A percentile compares a stretch with the other conserved stretches of the same genome.
Conservation (phyloP, 164 flowering plant species). For the Warburgia ugandensis region DNA sequence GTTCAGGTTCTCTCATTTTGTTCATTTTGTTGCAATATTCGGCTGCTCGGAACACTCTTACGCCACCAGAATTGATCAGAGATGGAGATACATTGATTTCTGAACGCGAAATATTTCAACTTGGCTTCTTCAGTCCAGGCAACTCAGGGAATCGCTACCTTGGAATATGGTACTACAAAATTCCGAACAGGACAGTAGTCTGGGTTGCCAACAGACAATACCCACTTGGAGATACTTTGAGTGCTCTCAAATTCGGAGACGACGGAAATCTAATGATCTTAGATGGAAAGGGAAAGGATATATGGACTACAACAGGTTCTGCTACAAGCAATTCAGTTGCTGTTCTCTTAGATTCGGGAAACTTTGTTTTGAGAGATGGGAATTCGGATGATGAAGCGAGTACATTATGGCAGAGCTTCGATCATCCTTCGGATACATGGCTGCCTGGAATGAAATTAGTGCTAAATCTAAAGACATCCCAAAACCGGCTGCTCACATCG, state of each 20-base stretch:
- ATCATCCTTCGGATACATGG: slow-evolving; percentile 5
- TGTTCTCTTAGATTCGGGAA: slow-evolving; percentile 23
- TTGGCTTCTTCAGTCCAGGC: slow-evolving; percentile 29
- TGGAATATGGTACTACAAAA: slow-evolving; percentile 29
- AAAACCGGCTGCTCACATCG: slow-evolving; percentile 8
- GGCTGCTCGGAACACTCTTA: too few species aligned
- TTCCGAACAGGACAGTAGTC: slow-evolving; percentile 11
- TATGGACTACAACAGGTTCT: too few species aligned
- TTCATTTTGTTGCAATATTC: too few species aligned
- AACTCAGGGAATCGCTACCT: slow-evolving; percentile 12
- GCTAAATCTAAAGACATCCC: neutral
- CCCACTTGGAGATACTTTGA: slow-evolving; percentile 9
- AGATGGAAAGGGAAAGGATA: too few species aligned
- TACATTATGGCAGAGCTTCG: slow-evolving; percentile 11
- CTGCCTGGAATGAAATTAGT: slow-evolving; percentile 8
- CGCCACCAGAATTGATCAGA: too few species aligned
- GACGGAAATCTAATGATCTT: too few species aligned
- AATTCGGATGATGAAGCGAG: neutral
- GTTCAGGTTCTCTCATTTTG: too few species aligned
- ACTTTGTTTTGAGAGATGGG: slow-evolving; percentile 19
- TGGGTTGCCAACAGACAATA: slow-evolving; percentile 38
- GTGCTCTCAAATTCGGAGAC: too few species aligned
- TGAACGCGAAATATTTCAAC: slow-evolving; percentile 6
- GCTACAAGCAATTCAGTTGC: slow-evolving; percentile 3
- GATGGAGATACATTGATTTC: slow-evolving; percentile 18